Percentiles rank a stretch among this genome's conserved stretches.
Evolutionary conservation across 768 basidiomycete genomes (phyloP).

Genomic region (Boletus subcaerulescens): DNA sequence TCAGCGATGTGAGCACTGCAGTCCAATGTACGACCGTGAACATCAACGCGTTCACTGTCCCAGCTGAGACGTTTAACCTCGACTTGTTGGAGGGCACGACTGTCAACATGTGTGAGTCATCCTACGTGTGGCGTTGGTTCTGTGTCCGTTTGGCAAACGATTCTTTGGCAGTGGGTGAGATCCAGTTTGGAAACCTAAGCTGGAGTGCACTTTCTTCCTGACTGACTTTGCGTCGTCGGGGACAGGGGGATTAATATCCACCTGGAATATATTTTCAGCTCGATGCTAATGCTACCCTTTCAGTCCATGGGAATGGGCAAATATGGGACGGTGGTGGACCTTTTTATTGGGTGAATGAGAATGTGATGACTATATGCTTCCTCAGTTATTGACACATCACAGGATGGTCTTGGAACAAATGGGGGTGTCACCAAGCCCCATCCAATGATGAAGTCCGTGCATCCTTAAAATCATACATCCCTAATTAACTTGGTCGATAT

Average conservation of each 20-base stretch:
- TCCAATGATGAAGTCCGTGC: conserved; percentile 41
- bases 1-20: conserved; percentile 50
- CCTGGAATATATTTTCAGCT: background rate
- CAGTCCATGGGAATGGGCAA: conserved; percentile 41
- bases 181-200: conserved; percentile 49
- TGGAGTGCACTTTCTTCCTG: conserved; percentile 12
- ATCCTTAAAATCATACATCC: background rate
- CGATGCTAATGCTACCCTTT: background rate
- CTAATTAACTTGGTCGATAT: background rate
- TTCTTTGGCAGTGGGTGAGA: conserved; percentile 47
- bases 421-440: conserved; percentile 19
- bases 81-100: conserved; percentile 45
- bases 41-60: conserved; percentile 55
- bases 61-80: conserved; percentile 52
- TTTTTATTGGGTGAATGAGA: conserved; percentile 39
- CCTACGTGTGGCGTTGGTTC: too few species aligned
- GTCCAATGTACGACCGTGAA: conserved; percentile 57
- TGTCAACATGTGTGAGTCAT: conserved; percentile 53
- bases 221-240: background rate
- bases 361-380: background rate
- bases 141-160: background rate
- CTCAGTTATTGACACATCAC: background rate
- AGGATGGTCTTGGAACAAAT: conserved; percentile 27
- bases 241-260: conserved; percentile 42
- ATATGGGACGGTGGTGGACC: conserved; percentile 43